These are phyloP conservation scores for Pistacia atlantica DNA, from an alignment of 345 rosid genomes.

Conservation along the genomic window DNA sequence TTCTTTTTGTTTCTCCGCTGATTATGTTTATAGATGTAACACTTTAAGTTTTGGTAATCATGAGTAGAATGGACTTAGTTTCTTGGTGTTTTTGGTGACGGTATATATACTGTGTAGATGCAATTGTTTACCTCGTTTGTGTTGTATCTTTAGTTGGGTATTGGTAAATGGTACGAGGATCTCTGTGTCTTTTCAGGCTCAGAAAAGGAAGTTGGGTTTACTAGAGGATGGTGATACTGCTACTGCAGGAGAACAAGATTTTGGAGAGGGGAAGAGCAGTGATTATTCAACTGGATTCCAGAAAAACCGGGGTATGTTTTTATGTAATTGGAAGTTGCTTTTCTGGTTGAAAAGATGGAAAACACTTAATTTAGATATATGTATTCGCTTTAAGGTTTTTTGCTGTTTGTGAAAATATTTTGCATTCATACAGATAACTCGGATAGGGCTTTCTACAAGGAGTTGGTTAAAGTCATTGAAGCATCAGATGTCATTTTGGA, in stretches of 20 bases:
- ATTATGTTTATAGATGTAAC: no score
- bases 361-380: background rate
- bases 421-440: constrained; percentile 60
- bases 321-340: background rate
- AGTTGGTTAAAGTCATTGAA: constrained; percentile 88
- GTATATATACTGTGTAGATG: no score
- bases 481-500: constrained; percentile 92
- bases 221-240: constrained; percentile 44
- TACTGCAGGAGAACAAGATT: constrained; percentile 26
- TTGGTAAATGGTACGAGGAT: background rate
- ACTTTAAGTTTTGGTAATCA: background rate
- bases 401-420: constrained; percentile 5
- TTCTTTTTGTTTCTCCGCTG: background rate
- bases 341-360: background rate
- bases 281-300: constrained; percentile 32
- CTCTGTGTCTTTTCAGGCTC: constrained; percentile 46
- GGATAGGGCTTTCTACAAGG: constrained; percentile 94
- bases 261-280: constrained; percentile 31
- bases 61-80: background rate
- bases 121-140: background rate
- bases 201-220: constrained; percentile 79
- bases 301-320: constrained; percentile 55
- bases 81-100: no score
- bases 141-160: background rate
- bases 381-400: background rate